Conservation (phyloP, 2,329 filamentous ascomycete species). For the Fusarium albidum region DNA sequence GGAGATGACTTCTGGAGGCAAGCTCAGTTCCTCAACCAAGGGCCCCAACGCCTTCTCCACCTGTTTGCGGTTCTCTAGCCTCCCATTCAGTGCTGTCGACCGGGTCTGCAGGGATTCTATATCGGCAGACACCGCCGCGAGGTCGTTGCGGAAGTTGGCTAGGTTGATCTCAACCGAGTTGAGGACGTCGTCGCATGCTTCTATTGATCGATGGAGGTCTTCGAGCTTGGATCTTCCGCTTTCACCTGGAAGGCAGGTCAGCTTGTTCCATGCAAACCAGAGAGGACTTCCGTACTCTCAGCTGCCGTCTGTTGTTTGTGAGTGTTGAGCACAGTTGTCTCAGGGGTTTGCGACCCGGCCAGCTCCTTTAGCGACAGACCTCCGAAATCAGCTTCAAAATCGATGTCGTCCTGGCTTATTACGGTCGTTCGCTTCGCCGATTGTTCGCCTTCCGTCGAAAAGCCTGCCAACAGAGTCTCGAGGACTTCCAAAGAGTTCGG, state of each 20-base stretch:
- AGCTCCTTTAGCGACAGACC: conserved; percentile 80
- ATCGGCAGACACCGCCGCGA: conserved; percentile 90
- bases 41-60: conserved; percentile 90
- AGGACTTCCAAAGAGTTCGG: conserved; percentile 78
- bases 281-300: conserved; percentile 68
- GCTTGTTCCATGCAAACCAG: background rate
- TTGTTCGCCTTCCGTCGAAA: conserved; percentile 29
- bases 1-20: conserved; percentile 83
- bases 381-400: conserved; percentile 79
- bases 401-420: conserved; percentile 62
- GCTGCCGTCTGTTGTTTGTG: conserved; percentile 69
- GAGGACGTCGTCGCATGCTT: conserved; percentile 90
- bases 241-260: conserved; percentile 64
- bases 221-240: conserved; percentile 85
- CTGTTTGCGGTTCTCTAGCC: conserved; percentile 86
- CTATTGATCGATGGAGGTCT: conserved; percentile 88
- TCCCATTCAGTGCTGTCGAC: conserved; percentile 82
- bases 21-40: conserved; percentile 88
- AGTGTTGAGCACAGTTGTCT: conserved; percentile 31
- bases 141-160: conserved; percentile 90
- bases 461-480: conserved; percentile 52
- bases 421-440: conserved; percentile 18
- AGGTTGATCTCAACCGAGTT: conserved; percentile 93
- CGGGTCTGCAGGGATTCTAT: conserved; percentile 93
- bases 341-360: conserved; percentile 49